Conservation (phyloP, 164 flowering plant genomes). For the Litsea cubeba region DNA sequence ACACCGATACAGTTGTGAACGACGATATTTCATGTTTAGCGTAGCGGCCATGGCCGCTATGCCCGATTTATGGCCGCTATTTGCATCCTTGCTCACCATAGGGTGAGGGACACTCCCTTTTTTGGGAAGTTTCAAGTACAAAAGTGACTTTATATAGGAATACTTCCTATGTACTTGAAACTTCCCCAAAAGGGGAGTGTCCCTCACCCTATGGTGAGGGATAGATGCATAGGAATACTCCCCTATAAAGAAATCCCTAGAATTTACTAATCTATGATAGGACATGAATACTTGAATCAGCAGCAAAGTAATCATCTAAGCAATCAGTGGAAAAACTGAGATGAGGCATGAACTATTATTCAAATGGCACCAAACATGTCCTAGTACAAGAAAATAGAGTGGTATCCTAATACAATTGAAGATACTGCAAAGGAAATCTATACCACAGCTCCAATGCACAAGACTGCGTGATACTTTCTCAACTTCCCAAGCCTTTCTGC, state of each 20-base stretch:
- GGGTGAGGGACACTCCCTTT: no score
- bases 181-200: no score
- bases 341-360: background rate
- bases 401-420: background rate
- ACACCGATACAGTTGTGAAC: no score
- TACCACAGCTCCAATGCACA: slow-evolving; percentile 99
- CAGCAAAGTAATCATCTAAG: background rate
- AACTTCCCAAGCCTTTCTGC: slow-evolving; percentile 81
- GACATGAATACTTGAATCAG: background rate
- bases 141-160: no score
- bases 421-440: slow-evolving; percentile 5
- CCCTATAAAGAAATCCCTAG: background rate
- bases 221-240: no score
- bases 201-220: no score
- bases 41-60: no score
- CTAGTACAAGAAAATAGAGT: background rate
- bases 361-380: background rate
- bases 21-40: no score
- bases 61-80: no score
- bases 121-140: no score
- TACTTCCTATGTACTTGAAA: no score
- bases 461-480: slow-evolving; percentile 61
- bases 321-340: background rate
- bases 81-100: no score
- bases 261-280: background rate